phyloP scores from a whole-genome alignment of 164 flowering plant genomes.

The Chimonanthus praecox region DNA sequence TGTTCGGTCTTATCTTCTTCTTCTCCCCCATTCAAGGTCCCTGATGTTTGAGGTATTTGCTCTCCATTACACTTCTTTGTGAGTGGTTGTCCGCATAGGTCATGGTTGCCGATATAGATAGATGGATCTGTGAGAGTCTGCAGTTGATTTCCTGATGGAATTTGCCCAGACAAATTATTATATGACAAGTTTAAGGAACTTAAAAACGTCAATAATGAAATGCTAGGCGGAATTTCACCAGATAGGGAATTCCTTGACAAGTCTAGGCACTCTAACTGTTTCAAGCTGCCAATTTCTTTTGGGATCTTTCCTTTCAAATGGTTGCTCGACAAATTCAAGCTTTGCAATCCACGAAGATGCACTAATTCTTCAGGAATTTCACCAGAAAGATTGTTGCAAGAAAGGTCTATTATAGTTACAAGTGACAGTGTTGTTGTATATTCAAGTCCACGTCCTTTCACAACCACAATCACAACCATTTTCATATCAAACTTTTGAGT shows the following conservation, averaged over 20 bases:
- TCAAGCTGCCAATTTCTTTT: constrained; percentile 4
- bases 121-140: too few species aligned
- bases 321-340: not conserved
- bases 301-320: not conserved
- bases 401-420: constrained; percentile 1
- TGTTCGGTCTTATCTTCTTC: too few species aligned
- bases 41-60: too few species aligned
- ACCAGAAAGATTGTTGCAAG: constrained; percentile 1
- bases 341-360: not conserved
- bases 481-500: not conserved
- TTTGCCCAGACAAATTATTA: constrained; percentile 6
- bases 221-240: constrained; percentile 3
- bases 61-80: too few species aligned
- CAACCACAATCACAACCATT: not conserved
- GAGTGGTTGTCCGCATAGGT: too few species aligned
- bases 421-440: not conserved
- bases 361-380: not conserved
- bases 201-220: not conserved
- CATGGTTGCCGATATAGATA: too few species aligned
- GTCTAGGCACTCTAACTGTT: constrained; percentile 7
- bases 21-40: too few species aligned
- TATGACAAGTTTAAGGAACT: constrained; percentile 8
- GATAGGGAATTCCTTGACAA: not conserved
- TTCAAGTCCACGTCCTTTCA: not conserved
- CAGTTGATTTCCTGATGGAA: not conserved